A percentile compares a stretch with the other conserved stretches of the same genome.
Evolutionary conservation across 2,329 filamentous ascomycete species (phyloP).

Genomic region (Trichoderma breve): DNA sequence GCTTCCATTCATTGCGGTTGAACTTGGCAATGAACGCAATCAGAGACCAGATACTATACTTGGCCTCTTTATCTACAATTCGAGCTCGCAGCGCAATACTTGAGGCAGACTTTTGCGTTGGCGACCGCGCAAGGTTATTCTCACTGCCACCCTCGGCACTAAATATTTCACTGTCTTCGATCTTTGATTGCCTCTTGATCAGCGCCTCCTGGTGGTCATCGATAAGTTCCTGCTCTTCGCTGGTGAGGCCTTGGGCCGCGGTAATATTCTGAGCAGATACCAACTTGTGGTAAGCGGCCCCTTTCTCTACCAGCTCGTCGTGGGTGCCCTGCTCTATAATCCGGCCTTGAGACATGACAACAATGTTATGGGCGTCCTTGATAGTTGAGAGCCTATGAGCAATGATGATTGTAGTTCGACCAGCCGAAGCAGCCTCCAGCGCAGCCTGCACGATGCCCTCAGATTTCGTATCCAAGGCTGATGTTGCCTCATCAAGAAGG

Average conservation of each 20-base stretch:
- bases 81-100: conserved; percentile 65
- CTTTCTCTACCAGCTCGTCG: conserved; percentile 67
- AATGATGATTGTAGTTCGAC: conserved; percentile 92
- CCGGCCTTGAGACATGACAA: conserved; percentile 81
- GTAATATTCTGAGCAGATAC: conserved; percentile 86
- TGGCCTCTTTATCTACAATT: conserved; percentile 44
- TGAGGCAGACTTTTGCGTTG: conserved; percentile 61
- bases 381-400: conserved; percentile 95
- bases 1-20: conserved; percentile 68
- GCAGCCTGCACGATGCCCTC: conserved; percentile 94
- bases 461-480: conserved; percentile 88
- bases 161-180: conserved; percentile 40
- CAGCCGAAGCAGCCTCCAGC: conserved; percentile 78
- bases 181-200: conserved; percentile 46
- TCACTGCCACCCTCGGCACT: conserved; percentile 62
- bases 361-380: conserved; percentile 90
- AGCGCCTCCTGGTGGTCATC: conserved; percentile 52
- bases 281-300: conserved; percentile 76
- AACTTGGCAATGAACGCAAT: conserved; percentile 78
- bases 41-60: conserved; percentile 72
- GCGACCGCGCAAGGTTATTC: conserved; percentile 55
- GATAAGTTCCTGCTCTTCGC: conserved; percentile 50
- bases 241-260: conserved; percentile 52
- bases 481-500: conserved; percentile 91
- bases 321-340: conserved; percentile 93